phyloP scores from a whole-genome alignment of 257 asterid species.

The Primulina tabacum region DNA sequence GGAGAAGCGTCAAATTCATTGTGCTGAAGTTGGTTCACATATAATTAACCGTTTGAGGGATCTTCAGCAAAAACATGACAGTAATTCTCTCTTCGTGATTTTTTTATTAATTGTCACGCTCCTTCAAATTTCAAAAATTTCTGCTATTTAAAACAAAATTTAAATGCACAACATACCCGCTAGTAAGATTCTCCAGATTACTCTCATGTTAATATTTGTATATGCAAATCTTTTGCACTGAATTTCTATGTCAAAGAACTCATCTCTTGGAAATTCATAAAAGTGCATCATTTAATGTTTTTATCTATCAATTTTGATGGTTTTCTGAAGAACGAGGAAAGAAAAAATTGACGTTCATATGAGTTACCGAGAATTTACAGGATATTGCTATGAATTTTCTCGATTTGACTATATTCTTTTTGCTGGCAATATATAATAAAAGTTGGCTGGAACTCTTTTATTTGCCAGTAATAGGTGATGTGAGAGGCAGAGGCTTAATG shows the following conservation, averaged over 20 bases:
- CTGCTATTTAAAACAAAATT: background rate
- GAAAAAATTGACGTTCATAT: too few species aligned
- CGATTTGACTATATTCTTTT: background rate
- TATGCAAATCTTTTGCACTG: background rate
- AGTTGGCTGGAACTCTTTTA: conserved; percentile 2
- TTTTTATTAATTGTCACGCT: background rate
- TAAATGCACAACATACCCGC: background rate
- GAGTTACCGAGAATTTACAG: too few species aligned
- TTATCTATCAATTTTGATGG: background rate
- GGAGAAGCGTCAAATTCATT: conserved; percentile 82
- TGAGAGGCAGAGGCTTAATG: conserved; percentile 94
- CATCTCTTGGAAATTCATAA: background rate
- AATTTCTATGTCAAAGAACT: too few species aligned
- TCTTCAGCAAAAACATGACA: conserved; percentile 74
- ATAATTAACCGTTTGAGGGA: conserved; percentile 61
- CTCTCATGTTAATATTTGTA: background rate
- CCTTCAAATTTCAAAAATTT: background rate
- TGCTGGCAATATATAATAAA: background rate
- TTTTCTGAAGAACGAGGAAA: background rate
- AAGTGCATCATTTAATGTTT: too few species aligned
- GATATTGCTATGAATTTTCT: background rate
- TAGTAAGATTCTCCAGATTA: background rate
- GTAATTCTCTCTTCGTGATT: conserved; percentile 41
- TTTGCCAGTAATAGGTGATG: conserved; percentile 79
- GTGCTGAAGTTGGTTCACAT: conserved; percentile 83